Conservation (phyloP, 1,139 yeast species). For the Geotrichum candidum region DNA sequence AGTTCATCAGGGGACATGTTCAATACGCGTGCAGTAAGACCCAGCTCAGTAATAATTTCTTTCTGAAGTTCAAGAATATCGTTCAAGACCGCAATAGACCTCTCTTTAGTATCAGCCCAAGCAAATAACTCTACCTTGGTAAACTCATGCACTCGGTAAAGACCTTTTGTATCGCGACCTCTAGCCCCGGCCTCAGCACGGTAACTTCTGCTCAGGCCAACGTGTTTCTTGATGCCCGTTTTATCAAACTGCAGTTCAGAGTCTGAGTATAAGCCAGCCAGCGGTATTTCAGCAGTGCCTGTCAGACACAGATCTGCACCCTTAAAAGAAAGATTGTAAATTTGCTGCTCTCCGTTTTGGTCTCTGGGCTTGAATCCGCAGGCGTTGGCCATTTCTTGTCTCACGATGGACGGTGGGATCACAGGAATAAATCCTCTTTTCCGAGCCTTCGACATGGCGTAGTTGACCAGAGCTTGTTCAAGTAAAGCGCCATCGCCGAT, state of each 20-base stretch:
- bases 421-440: conserved; percentile 62
- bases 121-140: conserved; percentile 93
- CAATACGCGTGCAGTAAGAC: conserved; percentile 72
- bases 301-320: conserved; percentile 57
- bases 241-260: conserved; percentile 37
- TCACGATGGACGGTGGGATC: conserved; percentile 81
- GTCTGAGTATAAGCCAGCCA: conserved; percentile 66
- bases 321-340: conserved; percentile 51
- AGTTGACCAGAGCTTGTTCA: conserved; percentile 85
- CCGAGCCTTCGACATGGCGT: conserved; percentile 63
- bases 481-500: conserved; percentile 80
- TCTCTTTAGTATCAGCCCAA: conserved; percentile 46
- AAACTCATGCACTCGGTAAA: conserved; percentile 94
- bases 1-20: conserved; percentile 88
- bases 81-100: conserved; percentile 49
- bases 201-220: conserved; percentile 81
- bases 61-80: conserved; percentile 60
- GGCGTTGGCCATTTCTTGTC: conserved; percentile 69
- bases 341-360: conserved; percentile 78
- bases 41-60: conserved; percentile 57
- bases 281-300: conserved; percentile 94
- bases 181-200: conserved; percentile 98
- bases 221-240: conserved; percentile 49
- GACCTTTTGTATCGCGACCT: conserved; percentile 86
- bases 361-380: conserved; percentile 97